Evolutionary conservation across 1,284 basidiomycete genomes (phyloP).

Genomic region (Apiotrichum sp.): DNA sequence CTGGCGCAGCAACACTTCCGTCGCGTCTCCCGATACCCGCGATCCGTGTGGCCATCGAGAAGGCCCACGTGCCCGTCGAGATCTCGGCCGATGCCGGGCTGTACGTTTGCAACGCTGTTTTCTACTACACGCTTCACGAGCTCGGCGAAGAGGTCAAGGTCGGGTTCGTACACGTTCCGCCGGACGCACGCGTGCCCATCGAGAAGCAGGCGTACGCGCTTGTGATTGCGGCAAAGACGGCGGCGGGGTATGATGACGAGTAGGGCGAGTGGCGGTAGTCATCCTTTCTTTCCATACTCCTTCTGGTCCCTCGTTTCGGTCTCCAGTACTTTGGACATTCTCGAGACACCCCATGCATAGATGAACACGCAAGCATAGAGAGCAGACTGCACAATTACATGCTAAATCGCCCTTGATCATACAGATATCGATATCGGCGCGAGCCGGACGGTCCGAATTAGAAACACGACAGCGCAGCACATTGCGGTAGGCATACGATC

Average conservation of each 20-base stretch:
- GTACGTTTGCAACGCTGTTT: constrained; percentile 18
- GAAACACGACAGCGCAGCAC: too few relatives aligned
- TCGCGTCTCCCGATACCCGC: constrained; percentile 7
- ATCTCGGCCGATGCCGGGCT: constrained; percentile 9
- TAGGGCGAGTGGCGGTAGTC: neutral
- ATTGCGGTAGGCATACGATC: too few relatives aligned
- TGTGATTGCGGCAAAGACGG: constrained; percentile 7
- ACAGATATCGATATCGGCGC: neutral
- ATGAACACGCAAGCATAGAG: neutral
- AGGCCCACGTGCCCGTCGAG: constrained; percentile 5
- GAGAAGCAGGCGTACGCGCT: constrained; percentile 11
- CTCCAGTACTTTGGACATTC: neutral
- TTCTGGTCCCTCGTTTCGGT: neutral
- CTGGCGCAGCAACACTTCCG: neutral
- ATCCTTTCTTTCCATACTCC: neutral
- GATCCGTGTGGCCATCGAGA: constrained; percentile 1
- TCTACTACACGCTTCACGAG: constrained; percentile 8
- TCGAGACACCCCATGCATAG: constrained; percentile 1
- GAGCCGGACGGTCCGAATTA: too few relatives aligned
- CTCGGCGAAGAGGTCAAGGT: neutral
- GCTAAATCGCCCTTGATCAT: neutral
- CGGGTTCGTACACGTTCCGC: constrained; percentile 16
- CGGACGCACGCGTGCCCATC: neutral
- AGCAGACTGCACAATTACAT: too few relatives aligned
- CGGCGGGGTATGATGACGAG: neutral